Conservation (phyloP, 1,139 yeast species). For the Pichia cactophila region DNA sequence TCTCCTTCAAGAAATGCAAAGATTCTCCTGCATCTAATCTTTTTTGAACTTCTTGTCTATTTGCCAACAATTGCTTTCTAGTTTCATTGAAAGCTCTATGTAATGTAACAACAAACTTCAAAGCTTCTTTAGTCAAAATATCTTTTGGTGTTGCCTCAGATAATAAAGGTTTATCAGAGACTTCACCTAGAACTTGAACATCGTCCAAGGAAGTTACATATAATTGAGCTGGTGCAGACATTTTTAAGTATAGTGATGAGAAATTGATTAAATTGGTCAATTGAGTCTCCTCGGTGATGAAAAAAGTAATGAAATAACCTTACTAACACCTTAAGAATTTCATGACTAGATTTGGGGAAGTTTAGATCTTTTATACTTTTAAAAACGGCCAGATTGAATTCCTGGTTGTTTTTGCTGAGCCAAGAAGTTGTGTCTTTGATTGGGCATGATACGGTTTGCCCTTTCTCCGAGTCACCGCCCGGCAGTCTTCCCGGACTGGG, state of each 20-base stretch:
- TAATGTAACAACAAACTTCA: constrained; percentile 61
- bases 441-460: not conserved
- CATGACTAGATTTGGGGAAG: no score
- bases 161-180: constrained; percentile 50
- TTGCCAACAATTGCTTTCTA: constrained; percentile 50
- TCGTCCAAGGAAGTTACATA: constrained; percentile 39
- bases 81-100: constrained; percentile 63
- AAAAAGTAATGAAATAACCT: no score
- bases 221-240: constrained; percentile 20
- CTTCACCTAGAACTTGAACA: constrained; percentile 57
- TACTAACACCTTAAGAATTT: no score
- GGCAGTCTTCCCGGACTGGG: not conserved
- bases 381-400: no score
- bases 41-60: constrained; percentile 54
- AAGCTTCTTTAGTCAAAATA: constrained; percentile 48
- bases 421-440: no score
- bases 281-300: no score
- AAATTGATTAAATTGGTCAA: no score
- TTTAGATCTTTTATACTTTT: no score
- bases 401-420: no score
- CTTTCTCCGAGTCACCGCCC: not conserved
- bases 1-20: constrained; percentile 59
- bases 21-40: constrained; percentile 52
- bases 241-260: no score
- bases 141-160: constrained; percentile 42